A percentile compares a stretch with the other conserved stretches of the same genome.
Evolutionary conservation across 202 grass and related monocot species (phyloP).

Genomic region (Zizania palustris): DNA sequence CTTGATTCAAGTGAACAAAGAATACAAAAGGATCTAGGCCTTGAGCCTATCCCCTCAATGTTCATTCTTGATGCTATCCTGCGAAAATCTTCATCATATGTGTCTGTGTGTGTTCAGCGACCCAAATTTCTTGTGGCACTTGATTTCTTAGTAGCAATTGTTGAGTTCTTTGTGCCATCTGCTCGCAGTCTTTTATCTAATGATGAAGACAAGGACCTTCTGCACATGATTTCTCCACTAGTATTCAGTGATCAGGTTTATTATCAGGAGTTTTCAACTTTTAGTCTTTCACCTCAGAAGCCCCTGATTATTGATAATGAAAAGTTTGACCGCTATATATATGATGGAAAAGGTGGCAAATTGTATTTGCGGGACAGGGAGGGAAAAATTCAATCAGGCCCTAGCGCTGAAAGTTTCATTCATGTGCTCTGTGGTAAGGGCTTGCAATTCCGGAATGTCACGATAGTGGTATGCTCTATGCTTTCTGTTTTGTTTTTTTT

Average conservation of each 20-base stretch:
- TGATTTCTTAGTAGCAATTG: slow-evolving; percentile 84
- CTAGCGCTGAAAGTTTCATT: slow-evolving; percentile 77
- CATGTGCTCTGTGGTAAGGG: slow-evolving; percentile 75
- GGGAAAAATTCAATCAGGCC: slow-evolving; percentile 62
- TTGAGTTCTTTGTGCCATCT: slow-evolving; percentile 96
- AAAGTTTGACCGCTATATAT: slow-evolving; percentile 85
- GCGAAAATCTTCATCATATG: slow-evolving; percentile 58
- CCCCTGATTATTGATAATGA: slow-evolving; percentile 93
- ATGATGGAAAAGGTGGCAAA: slow-evolving; percentile 93
- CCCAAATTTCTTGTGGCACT: slow-evolving; percentile 96
- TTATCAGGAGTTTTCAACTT: slow-evolving; percentile 61
- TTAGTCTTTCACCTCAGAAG: slow-evolving; percentile 78
- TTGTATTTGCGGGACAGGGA: slow-evolving; percentile 77
- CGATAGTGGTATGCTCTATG: slow-evolving; percentile 74
- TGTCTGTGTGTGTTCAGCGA: slow-evolving; percentile 79
- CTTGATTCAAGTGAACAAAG: slow-evolving; percentile 58
- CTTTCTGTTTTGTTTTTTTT: slow-evolving; percentile 33
- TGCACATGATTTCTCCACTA: slow-evolving; percentile 63
- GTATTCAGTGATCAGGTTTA: slow-evolving; percentile 75
- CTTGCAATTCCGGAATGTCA: slow-evolving; percentile 85
- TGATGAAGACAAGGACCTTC: slow-evolving; percentile 76
- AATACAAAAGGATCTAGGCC: slow-evolving; percentile 63
- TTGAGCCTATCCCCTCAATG: slow-evolving; percentile 84
- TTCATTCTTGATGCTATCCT: slow-evolving; percentile 89
- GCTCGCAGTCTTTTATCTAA: slow-evolving; percentile 69